Evolutionary conservation across 2,329 filamentous ascomycete species (phyloP).

Genomic region (Colletotrichum sidae): DNA sequence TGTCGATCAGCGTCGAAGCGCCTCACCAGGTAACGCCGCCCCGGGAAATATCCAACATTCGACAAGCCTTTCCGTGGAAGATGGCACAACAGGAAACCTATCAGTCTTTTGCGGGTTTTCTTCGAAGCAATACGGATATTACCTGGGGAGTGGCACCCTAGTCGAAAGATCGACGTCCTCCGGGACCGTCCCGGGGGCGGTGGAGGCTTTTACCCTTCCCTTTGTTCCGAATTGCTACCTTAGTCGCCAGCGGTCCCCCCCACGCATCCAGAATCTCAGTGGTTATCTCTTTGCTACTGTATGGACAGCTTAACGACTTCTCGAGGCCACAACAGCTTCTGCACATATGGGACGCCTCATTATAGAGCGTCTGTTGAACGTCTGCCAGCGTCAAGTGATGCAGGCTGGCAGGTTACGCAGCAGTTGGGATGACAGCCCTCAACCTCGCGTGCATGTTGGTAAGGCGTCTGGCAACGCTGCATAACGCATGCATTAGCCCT

Average conservation of each 20-base stretch:
- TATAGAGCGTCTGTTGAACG: constrained; percentile 3
- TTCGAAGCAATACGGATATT: no score
- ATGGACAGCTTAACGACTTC: no score
- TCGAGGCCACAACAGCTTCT: no score
- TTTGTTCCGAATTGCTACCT: constrained; percentile 10
- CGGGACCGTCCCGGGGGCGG: constrained; percentile 12
- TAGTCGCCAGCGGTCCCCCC: background rate
- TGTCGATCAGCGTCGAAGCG: constrained; percentile 8
- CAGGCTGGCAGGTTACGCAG: constrained; percentile 6
- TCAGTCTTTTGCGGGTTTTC: no score
- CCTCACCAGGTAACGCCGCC: constrained; percentile 15
- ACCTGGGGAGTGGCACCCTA: background rate
- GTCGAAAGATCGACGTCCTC: constrained; percentile 14
- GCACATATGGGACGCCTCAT: background rate
- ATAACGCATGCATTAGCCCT: constrained; percentile 24
- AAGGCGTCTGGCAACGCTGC: constrained; percentile 20
- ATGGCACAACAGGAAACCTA: no score
- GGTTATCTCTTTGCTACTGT: no score
- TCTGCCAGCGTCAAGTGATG: constrained; percentile 7
- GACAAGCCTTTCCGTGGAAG: no score
- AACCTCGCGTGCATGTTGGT: background rate
- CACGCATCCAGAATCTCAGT: background rate
- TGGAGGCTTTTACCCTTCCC: constrained; percentile 3
- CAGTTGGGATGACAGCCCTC: constrained; percentile 2
- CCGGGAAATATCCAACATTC: no score